Evolutionary conservation across 306 rosid species (phyloP), one percentile per base, ranked within the genome.

Genomic region (Senna siamea): DNA sequence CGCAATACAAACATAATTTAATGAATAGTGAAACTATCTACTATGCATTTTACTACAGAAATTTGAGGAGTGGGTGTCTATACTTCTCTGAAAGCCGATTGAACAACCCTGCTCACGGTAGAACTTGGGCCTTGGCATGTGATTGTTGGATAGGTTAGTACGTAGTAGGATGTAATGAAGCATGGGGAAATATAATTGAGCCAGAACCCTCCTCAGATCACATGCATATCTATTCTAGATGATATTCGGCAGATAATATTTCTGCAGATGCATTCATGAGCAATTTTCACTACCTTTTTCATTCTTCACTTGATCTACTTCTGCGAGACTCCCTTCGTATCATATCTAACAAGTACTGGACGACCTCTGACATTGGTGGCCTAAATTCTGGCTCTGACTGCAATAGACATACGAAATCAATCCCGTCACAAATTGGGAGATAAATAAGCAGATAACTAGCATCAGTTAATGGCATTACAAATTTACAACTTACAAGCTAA

Each of bases 301-400:
- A 85, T 63, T 76, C 82, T 64, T 83, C 90, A 69, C 69, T 77
- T 64, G 88, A 86, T 80, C 85, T 90, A 30, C 82, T 80, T 73
- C 87, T 83, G 5, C 47, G 80, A 60, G 83, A 78, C 79, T 91
- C 97, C 83, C 74, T 84, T 66, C 87, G 80, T 62, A 91, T 87
- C 98, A 93, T 89, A 76, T 87, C 88, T 23, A 83, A 60, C 6
- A 93, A 82, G 81, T 91, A 93, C 82, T 86, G 83, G 58, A 91
- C 98, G 38, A 93, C 98, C 72, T 85, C 93, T 5, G 98, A 91
- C 93, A 89, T 91, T n/a, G 81, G 83, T 34, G 98, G 98, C 86
- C 98, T 83, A 76, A 91, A 91, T 82, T 91, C 96, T 60, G 97
- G 98, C 82, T 89, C 87, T 1, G 92, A 69, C 98, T 93, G 97